phyloP scores from a whole-genome alignment of 768 basidiomycete species.

The Tricholoma terreum region DNA sequence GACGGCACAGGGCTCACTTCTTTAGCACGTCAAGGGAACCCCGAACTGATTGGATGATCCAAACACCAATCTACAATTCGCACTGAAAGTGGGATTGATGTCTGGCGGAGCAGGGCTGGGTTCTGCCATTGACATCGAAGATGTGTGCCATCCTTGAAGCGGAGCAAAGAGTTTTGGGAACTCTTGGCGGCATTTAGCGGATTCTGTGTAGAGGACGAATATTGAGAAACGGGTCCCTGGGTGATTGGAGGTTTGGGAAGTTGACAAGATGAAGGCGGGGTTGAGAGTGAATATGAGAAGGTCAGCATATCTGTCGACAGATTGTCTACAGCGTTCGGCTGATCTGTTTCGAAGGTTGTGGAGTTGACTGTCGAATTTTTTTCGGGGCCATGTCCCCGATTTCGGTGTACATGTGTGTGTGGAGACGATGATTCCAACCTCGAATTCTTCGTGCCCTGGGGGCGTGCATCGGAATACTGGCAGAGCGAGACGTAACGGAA shows the following conservation, averaged over 20 bases:
- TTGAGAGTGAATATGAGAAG: not conserved
- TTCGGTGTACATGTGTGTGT: constrained; percentile 46
- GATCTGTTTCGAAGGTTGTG: constrained; percentile 32
- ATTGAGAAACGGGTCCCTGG: constrained; percentile 48
- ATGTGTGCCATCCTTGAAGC: constrained; percentile 44
- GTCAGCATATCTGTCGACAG: not conserved
- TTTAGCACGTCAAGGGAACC: constrained; percentile 47
- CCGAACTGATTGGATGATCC: constrained; percentile 11
- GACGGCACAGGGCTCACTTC: constrained; percentile 52
- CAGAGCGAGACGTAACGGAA: constrained; percentile 37
- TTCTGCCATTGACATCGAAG: constrained; percentile 58
- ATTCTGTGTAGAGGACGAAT: constrained; percentile 55
- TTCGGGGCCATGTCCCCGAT: constrained; percentile 41
- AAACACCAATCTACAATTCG: constrained; percentile 32
- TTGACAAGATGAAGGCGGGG: constrained; percentile 11
- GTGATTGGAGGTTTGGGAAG: constrained; percentile 41
- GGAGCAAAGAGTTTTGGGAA: constrained; percentile 37
- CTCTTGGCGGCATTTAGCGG: constrained; percentile 53
- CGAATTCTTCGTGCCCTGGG: constrained; percentile 48
- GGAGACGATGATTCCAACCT: constrained; percentile 38
- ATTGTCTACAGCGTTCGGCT: not conserved
- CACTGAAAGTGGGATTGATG: constrained; percentile 54
- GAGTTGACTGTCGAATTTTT: constrained; percentile 52
- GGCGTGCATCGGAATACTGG: constrained; percentile 52
- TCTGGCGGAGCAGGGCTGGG: constrained; percentile 64